Base-by-base conservation (phyloP, 495 filamentous ascomycete species). In the Hypoxylon subgilvum region DNA sequence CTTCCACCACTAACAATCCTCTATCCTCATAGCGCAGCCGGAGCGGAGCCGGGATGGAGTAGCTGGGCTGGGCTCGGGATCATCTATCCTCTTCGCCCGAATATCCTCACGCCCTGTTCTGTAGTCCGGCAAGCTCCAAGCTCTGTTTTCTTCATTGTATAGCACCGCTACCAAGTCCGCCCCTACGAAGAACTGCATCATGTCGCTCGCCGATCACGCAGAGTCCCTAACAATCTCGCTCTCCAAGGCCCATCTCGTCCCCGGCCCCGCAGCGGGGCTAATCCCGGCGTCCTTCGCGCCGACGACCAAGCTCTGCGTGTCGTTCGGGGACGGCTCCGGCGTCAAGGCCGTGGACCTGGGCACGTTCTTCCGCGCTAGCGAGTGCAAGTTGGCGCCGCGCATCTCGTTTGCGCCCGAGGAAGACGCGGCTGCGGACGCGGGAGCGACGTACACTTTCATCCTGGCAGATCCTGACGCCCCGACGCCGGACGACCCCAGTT, bases 401-500 rank as follows among this genome's bases (percentile, higher is more conserved):
- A 31, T 70, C 17, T 30, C 57, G 7, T 68, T 66, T 47, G 28
- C 45, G 2, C 31, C 58, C 8, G 63, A 58, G 36, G 22, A 36
- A 8, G 53, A 41, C 17, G 17, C 25, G 12, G 45, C 44, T 2
- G 19, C 30, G 14, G 7, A 25, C 10, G 27, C 34, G 14, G 53
- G 43, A 6, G 45, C 56, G 4, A 47, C 57, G 23, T 69, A 69
- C 34, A 25, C 36, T 18, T 27, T 68, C 8, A 50, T 69, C 30
- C 38, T 69, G 21, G 45, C 61, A 21, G 67, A 69, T 23, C 64
- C 67, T 3, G 67, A 69, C 16, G 67, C 67, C 4, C 67, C 67
- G 2, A 69, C 65, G 2, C 67, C 67, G 16, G 67, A 69, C 19
- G 67, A 69, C 12, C 64, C 60, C 10, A 69, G 38, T 69, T 65